Evolutionary conservation across 1,139 yeast species (phyloP), one percentile per base, ranked within the genome.

Genomic region (Meyerozyma sp.): DNA sequence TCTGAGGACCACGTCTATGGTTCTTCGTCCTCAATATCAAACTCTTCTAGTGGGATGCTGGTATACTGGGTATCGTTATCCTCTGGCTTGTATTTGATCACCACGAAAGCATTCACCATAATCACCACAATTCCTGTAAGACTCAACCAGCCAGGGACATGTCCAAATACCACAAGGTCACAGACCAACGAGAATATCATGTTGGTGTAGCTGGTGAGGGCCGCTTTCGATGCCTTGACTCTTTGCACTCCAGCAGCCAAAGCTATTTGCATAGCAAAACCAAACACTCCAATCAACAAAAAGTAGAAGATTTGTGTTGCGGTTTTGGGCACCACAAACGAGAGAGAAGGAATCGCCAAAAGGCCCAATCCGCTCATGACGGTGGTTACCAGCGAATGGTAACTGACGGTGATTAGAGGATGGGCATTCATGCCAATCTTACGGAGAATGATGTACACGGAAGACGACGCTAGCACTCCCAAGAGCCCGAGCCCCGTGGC

Each of bases 231-330:
- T 1, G 96, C 95, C 47, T 75, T 73, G 49, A 87, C 96, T 46
- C 89, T 68, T 60, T 88, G 96, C 42, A 90, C 76, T 1, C 96
- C 97, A 3, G 89, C 82, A 0, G 97, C 87, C 44, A 87, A 64
- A 27, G 84, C 68, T 53, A 82, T 81, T 60, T 90, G 96, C 81
- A 84, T 85, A 44, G 82, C 63, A 60, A 90, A 90, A 0, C 97
- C 97, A 39, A 86, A 75, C 10, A 84, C 51, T 2, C 96, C 96
- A 49, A 88, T 74, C 27, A 76, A 60, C 1, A 66, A 45, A 49
- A 90, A 75, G 28, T 85, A 63, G 6, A 66, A 52, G 94, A 95
- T 85, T 57, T 88, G 93, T 51, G 68, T 67, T 2, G 54, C 36
- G 23, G 77, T 75, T 23, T 70, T 72, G 0, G 96, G 96, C 1